phyloP scores from a whole-genome alignment of 2,329 filamentous ascomycete genomes.

The Endoconidiophora polonica region DNA sequence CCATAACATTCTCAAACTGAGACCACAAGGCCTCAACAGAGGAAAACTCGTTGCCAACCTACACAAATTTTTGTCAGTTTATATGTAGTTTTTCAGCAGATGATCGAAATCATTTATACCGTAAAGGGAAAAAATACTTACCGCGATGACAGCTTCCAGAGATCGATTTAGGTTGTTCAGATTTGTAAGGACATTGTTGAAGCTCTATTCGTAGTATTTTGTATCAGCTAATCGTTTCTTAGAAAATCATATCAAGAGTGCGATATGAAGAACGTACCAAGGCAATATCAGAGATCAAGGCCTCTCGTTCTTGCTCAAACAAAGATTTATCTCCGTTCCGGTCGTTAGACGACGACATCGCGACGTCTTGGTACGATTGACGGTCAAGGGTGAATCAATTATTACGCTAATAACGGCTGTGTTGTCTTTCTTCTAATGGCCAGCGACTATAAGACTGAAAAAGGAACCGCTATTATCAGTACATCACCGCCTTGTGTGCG shows the following conservation, averaged over 20 bases:
- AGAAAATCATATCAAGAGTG: background rate
- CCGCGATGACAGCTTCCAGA: slow-evolving; percentile 77
- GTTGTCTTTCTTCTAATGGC: too few relatives aligned
- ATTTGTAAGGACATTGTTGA: slow-evolving; percentile 87
- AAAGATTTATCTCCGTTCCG: slow-evolving; percentile 35
- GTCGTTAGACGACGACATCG: background rate
- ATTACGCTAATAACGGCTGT: too few relatives aligned
- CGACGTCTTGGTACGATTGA: background rate
- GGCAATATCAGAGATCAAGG: slow-evolving; percentile 55
- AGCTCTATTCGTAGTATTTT: slow-evolving; percentile 28
- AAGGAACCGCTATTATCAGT: background rate
- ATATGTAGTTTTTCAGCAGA: background rate
- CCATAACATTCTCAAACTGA: slow-evolving; percentile 94
- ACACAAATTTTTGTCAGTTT: background rate
- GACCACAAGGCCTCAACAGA: slow-evolving; percentile 94
- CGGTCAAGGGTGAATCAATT: too few relatives aligned
- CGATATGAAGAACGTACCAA: slow-evolving; percentile 31
- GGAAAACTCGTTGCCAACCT: slow-evolving; percentile 94
- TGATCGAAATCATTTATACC: background rate
- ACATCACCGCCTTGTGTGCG: background rate
- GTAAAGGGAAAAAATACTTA: slow-evolving; percentile 24
- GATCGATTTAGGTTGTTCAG: slow-evolving; percentile 91
- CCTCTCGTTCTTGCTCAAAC: slow-evolving; percentile 61
- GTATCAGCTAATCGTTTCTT: background rate
- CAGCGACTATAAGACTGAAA: background rate